phyloP scores from a whole-genome alignment of 208 protist genomes.

The Naegleria fowleri region DNA sequence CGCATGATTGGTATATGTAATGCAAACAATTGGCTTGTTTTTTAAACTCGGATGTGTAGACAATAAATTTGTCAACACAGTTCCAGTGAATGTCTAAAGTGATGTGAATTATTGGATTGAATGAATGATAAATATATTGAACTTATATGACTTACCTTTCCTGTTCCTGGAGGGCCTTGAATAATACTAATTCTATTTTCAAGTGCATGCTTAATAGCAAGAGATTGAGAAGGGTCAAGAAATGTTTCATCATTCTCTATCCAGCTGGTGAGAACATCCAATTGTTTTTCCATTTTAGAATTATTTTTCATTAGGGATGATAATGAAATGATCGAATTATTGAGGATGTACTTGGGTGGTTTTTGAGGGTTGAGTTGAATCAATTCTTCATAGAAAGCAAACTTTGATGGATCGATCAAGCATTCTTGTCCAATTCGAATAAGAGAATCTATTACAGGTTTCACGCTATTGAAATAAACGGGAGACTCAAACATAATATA shows the following conservation, averaged over 20 bases:
- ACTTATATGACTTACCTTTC: no score
- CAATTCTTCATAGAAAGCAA: neutral
- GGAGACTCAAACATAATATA: conserved; percentile 3
- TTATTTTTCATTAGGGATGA: no score
- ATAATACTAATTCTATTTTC: neutral
- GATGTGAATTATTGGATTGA: no score
- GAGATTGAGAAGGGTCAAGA: neutral
- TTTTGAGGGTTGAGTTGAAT: neutral
- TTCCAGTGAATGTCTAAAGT: conserved; percentile 50
- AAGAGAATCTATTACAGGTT: neutral
- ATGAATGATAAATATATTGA: no score
- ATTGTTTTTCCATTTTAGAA: neutral
- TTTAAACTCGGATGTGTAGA: conserved; percentile 18
- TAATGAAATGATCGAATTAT: no score
- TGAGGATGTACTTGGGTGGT: neutral
- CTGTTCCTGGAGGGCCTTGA: no score
- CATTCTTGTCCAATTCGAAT: neutral
- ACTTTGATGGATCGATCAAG: neutral
- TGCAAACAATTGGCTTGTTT: conserved; percentile 39
- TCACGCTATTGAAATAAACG: neutral
- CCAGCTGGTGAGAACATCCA: neutral
- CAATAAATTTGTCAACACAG: conserved; percentile 41
- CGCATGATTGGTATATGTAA: conserved; percentile 51
- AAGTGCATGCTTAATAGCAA: neutral
- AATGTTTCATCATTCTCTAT: neutral